A percentile compares a stretch with the other conserved stretches of the same genome.
Conservation (phyloP, 1,284 basidiomycete species). For the Trichosporon sp. region DNA sequence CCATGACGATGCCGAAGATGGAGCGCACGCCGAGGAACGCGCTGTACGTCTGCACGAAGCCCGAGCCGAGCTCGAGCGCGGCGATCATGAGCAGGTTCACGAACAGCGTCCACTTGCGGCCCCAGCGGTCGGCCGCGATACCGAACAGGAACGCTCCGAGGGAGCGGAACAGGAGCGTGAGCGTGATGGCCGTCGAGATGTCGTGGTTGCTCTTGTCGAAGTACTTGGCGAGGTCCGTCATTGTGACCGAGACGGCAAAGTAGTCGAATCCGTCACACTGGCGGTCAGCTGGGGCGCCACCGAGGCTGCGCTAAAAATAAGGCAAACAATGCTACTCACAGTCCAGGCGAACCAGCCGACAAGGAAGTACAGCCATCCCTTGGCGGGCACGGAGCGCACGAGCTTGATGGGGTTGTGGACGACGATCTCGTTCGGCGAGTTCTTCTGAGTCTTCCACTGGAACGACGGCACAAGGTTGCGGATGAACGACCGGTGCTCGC, state of each 20-base stretch:
- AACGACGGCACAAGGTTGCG: neutral
- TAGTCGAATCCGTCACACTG: slow-evolving; percentile 5
- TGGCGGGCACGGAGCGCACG: neutral
- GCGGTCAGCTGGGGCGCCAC: neutral
- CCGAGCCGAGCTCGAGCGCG: slow-evolving; percentile 67
- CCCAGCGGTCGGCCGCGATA: slow-evolving; percentile 69
- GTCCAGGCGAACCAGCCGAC: neutral
- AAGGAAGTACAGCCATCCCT: neutral
- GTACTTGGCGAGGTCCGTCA: slow-evolving; percentile 9
- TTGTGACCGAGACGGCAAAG: slow-evolving; percentile 15
- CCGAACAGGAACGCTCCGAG: slow-evolving; percentile 79
- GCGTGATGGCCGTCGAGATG: slow-evolving; percentile 71
- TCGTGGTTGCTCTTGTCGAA: slow-evolving; percentile 25
- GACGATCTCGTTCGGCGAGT: neutral
- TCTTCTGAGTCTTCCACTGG: slow-evolving; percentile 3
- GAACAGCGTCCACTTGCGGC: slow-evolving; percentile 78
- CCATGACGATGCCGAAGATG: slow-evolving; percentile 84
- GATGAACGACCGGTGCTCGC: neutral
- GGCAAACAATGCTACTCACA: neutral
- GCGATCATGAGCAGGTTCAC: slow-evolving; percentile 66
- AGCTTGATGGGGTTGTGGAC: slow-evolving; percentile 1
- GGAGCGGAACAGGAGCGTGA: slow-evolving; percentile 87
- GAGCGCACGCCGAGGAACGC: slow-evolving; percentile 55
- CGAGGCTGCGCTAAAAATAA: too few relatives aligned
- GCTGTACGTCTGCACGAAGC: slow-evolving; percentile 51